A percentile compares a stretch with the other conserved stretches of the same genome.
Evolutionary conservation across 2,329 filamentous ascomycete species (phyloP).

Genomic region (Trichophyton rubrum): DNA sequence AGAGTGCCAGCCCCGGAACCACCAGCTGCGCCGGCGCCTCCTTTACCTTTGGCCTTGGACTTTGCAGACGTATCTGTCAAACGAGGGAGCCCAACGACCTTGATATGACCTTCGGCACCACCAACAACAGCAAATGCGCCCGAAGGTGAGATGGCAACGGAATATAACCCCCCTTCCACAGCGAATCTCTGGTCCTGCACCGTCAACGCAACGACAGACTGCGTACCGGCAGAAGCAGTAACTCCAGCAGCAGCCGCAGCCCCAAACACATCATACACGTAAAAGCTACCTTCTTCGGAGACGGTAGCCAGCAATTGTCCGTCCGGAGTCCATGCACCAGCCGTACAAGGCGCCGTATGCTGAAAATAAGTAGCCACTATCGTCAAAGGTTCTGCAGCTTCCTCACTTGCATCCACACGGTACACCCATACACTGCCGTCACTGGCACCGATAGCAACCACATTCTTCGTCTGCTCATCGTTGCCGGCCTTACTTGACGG

Average conservation of each 20-base stretch:
- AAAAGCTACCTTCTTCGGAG: slow-evolving; percentile 74
- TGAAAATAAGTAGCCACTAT: slow-evolving; percentile 89
- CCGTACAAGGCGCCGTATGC: slow-evolving; percentile 75
- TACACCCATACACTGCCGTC: slow-evolving; percentile 97
- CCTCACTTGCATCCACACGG: slow-evolving; percentile 54
- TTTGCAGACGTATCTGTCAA: slow-evolving; percentile 38
- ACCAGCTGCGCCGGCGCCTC: slow-evolving; percentile 32
- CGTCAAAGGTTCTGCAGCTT: slow-evolving; percentile 51
- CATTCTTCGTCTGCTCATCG: slow-evolving; percentile 52
- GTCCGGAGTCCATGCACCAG: slow-evolving; percentile 80
- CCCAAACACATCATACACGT: slow-evolving; percentile 87
- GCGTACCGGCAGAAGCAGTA: slow-evolving; percentile 42
- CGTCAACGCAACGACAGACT: slow-evolving; percentile 64
- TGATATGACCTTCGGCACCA: slow-evolving; percentile 75
- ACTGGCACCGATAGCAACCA: slow-evolving; percentile 72
- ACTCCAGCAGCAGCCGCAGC: slow-evolving; percentile 55
- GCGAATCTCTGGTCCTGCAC: slow-evolving; percentile 76
- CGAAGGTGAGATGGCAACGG: slow-evolving; percentile 67
- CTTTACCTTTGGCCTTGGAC: slow-evolving; percentile 40
- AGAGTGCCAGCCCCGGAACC: slow-evolving; percentile 56
- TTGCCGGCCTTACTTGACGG: slow-evolving; percentile 38
- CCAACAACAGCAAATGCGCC: slow-evolving; percentile 73
- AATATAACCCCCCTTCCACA: slow-evolving; percentile 84
- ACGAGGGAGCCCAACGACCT: slow-evolving; percentile 71
- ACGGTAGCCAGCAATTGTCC: slow-evolving; percentile 79